A percentile compares a stretch with the other conserved stretches of the same genome.
Evolutionary conservation across 176 grass and related monocot genomes (phyloP).

Genomic region (Cocos nucifera): DNA sequence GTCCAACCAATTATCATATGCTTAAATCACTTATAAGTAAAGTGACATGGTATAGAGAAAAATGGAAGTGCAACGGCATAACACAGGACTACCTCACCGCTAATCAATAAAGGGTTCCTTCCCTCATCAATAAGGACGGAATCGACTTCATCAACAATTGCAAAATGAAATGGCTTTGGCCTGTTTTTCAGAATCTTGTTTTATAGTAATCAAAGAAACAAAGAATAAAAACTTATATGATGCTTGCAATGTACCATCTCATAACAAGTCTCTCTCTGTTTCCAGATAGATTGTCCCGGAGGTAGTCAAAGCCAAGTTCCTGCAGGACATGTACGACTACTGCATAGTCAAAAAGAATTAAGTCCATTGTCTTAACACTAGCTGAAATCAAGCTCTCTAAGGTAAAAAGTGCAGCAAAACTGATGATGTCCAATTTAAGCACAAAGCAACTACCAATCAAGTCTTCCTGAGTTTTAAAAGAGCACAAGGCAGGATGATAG

Average conservation of each 20-base stretch:
- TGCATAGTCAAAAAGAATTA: constrained; percentile 20
- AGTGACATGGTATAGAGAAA: too few species aligned
- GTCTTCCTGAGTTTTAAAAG: too few species aligned
- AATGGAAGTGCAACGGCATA: constrained; percentile 8
- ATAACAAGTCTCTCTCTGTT: constrained; percentile 80
- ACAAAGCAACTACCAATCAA: too few species aligned
- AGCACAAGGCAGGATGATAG: too few species aligned
- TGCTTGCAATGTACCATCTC: constrained; percentile 60
- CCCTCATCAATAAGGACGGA: constrained; percentile 95
- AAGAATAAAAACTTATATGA: neutral
- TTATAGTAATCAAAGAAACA: neutral
- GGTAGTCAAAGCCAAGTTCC: constrained; percentile 98
- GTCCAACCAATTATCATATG: too few species aligned
- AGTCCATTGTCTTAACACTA: neutral
- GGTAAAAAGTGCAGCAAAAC: too few species aligned
- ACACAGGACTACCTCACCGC: constrained; percentile 59
- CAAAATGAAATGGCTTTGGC: constrained; percentile 86
- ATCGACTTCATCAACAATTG: constrained; percentile 97
- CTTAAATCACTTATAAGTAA: too few species aligned
- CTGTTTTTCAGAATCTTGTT: constrained; percentile 15
- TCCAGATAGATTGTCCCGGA: constrained; percentile 72
- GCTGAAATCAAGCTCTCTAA: too few species aligned
- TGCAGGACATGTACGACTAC: constrained; percentile 30
- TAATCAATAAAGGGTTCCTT: constrained; percentile 93
- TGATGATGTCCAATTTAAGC: too few species aligned